Conservation (phyloP, 2,329 filamentous ascomycete genomes). For the Pseudocercospora pini-densiflorae region DNA sequence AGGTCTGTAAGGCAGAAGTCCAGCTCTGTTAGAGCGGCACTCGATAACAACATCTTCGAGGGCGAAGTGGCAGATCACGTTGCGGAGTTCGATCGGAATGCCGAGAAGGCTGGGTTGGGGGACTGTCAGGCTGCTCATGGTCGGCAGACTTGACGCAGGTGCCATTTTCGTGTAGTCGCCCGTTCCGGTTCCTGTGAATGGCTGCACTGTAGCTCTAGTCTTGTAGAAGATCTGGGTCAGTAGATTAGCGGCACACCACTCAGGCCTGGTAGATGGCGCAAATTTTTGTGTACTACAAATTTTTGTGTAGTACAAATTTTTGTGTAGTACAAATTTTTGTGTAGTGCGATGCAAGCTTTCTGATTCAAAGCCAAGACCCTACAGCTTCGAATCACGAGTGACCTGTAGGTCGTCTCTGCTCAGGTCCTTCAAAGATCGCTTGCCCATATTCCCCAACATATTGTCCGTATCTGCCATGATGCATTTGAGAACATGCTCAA, state of each 20-base stretch:
- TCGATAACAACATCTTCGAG: background rate
- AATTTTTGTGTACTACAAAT: background rate
- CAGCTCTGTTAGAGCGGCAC: too few relatives aligned
- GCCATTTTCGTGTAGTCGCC: too few relatives aligned
- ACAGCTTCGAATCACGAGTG: conserved; percentile 26
- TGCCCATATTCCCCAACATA: conserved; percentile 29
- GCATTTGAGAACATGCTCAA: conserved; percentile 44
- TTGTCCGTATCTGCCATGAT: conserved; percentile 32
- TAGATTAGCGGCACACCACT: background rate
- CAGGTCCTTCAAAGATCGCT: conserved; percentile 27
- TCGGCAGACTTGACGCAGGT: too few relatives aligned
- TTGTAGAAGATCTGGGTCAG: too few relatives aligned
- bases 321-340: background rate
- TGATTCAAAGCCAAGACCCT: conserved; percentile 23
- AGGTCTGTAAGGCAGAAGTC: background rate
- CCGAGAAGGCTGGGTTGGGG: background rate
- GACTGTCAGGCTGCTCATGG: too few relatives aligned
- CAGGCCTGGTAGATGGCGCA: background rate
- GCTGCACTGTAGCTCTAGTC: too few relatives aligned
- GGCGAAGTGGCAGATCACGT: background rate
- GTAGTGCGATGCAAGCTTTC: background rate
- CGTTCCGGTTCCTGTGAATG: too few relatives aligned
- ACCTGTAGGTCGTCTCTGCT: conserved; percentile 28
- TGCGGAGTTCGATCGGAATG: background rate
- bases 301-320: too few relatives aligned